Conservation (phyloP, 1,139 yeast species). For the Taphrina wiesneri region DNA sequence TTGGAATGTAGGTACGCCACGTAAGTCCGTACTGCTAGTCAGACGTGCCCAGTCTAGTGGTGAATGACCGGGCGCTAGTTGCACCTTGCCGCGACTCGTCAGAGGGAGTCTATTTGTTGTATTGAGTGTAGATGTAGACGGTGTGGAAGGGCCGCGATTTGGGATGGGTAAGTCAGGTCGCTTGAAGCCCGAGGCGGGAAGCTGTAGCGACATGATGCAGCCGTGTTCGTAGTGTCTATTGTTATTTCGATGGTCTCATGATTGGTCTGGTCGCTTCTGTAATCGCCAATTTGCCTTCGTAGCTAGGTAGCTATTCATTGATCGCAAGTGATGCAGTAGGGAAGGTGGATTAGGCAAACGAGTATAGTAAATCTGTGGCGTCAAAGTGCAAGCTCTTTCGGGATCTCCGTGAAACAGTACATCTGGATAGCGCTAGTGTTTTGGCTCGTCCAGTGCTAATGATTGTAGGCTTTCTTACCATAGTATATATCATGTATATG, state of each 20-base stretch:
- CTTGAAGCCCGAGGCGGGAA: constrained; percentile 13
- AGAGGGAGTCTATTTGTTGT: constrained; percentile 35
- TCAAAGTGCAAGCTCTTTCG: no score
- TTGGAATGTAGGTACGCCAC: constrained; percentile 42
- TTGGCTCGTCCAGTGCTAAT: no score
- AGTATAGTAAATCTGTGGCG: no score
- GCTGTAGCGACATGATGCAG: neutral
- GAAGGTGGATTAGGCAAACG: no score
- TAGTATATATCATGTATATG: neutral
- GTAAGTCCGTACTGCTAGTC: constrained; percentile 51
- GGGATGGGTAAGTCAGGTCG: constrained; percentile 4
- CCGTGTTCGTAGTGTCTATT: no score
- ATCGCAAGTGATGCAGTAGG: no score
- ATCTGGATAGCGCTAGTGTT: no score
- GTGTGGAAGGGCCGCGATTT: neutral
- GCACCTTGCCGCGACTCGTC: constrained; percentile 53
- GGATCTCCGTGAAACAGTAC: neutral
- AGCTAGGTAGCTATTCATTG: no score
- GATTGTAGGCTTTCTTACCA: no score
- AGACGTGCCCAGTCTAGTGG: constrained; percentile 82
- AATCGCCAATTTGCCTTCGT: no score
- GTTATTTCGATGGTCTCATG: no score
- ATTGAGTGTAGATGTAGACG: neutral
- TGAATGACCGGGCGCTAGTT: constrained; percentile 74
- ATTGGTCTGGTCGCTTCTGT: no score